Base-by-base conservation (phyloP, 1,284 basidiomycete species). In the Porogramme epimiltina region DNA sequence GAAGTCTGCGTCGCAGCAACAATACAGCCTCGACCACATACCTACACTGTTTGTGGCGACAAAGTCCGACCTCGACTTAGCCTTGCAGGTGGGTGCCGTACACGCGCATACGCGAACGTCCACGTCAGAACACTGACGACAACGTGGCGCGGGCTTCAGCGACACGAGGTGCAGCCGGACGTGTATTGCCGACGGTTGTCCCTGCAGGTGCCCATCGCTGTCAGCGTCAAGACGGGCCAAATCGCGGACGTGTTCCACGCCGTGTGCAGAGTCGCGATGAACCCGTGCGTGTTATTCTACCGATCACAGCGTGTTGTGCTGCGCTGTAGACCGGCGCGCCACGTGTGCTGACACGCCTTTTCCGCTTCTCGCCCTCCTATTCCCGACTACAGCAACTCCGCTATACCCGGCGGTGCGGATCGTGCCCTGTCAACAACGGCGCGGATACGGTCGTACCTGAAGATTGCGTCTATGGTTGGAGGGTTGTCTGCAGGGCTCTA, bases 121-220 rank as follows among this genome's bases (percentile, higher is more conserved):
- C 39, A 16, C 34, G 39, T 25, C 39, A 34, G 33, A 44, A 46
- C 2, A 31, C 23, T 39, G 42, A 47, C 43, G 45, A 52, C 44
- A 56, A 59, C 54, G 52, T 56, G 58, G 39, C 40, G 26, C 9
- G 23, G 52, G 34, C 18, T 49, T 48, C 68, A 95, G 89, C 80
- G 96, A 66, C 95, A 98, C 69, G 95, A 98, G 77, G 95, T 98
- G 15, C 96, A 99, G 70, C 96, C 96, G 36, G 96, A 98, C 67
- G 93, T 95, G 13, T 99, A 99, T 71, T 95, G 93, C 67, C 79
- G 93, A 64, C 80, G 93, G 52, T 72, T 96, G 48, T 84, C 86
- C 15, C 75, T 98, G 16, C 89, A 89, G 58, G 91, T 95, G 3
- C 95, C 95, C 22, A 91, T 97, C 41, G 87, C 94, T 2, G 92